Evolutionary conservation across 257 asterid species (phyloP), one percentile per base, ranked within the genome.

Genomic region (Jasminum sambac): DNA sequence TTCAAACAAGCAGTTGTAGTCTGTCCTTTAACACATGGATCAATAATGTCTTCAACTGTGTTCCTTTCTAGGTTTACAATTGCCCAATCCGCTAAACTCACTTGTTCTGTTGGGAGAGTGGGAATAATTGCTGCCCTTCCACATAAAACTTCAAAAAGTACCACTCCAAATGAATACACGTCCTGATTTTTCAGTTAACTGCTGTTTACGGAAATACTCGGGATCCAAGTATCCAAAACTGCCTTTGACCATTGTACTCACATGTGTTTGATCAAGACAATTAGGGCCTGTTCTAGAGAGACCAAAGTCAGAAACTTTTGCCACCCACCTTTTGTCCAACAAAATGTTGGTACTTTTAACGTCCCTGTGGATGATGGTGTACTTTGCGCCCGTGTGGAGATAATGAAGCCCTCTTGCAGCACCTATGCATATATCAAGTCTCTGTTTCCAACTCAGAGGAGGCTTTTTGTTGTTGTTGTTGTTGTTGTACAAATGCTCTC

Each of bases 221-320:
- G 95, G 95, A 74, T 89, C 96, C 42, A 91, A 76, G 77, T 91
- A 89, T 24, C 97, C 96, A 14, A 91, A 91, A 64, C 96, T 91
- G 0, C 97, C 96, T 71, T 89, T 91, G 48, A 89, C 95, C 50
- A 82, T 64, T 0, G 97, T 91, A 76, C 93, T 91, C 3, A 91
- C 87, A 23, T 87, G 97, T 8, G 89, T 77, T 66, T 87, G 88
- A 26, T 85, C 68, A 7, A 83, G 37, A 0, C 52, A 19, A n/a
- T n/a, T n/a, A 5, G 84, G 88, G 5, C 90, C 86, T 0, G 92
- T 86, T 69, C 84, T 91, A 0, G 97, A 91, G 5, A 91, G 80
- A 44, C 97, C 96, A 8, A 91, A 91, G 69, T 91, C 96, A 1
- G 95, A 91, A 39, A 91, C 97, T 34, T 91, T 91, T 0, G 96